Conservation (phyloP, 768 basidiomycete species). For the Sarcodon aspratus region DNA sequence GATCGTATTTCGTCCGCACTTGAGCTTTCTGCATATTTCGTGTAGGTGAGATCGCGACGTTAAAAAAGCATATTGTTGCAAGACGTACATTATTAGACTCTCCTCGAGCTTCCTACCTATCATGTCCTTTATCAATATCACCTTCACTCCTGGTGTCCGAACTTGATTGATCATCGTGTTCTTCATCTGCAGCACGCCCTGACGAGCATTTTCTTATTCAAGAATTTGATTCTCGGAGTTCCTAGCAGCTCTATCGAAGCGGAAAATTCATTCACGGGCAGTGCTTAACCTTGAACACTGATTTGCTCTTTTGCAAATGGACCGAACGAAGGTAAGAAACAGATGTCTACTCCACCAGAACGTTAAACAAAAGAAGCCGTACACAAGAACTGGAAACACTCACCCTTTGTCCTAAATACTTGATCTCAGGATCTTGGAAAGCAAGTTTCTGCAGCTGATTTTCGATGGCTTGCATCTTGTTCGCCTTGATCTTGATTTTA, state of each 20-base stretch:
- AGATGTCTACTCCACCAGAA: conserved; percentile 52
- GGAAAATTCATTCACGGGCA: conserved; percentile 78
- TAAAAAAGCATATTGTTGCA: neutral
- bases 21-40: conserved; percentile 19
- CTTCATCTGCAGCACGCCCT: conserved; percentile 3
- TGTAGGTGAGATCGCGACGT: neutral
- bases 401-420: conserved; percentile 91
- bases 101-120: conserved; percentile 14
- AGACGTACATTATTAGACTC: conserved; percentile 33
- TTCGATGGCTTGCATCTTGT: conserved; percentile 76
- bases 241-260: conserved; percentile 89
- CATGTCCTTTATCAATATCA: conserved; percentile 14
- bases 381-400: conserved; percentile 15
- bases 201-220: conserved; percentile 32
- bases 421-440: conserved; percentile 94
- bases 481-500: conserved; percentile 80
- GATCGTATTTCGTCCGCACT: conserved; percentile 89
- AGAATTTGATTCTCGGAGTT: conserved; percentile 89
- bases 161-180: conserved; percentile 8
- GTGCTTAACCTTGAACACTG: conserved; percentile 76
- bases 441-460: conserved; percentile 87
- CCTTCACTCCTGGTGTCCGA: conserved; percentile 17
- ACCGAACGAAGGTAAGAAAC: conserved; percentile 93
- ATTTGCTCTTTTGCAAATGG: conserved; percentile 88
- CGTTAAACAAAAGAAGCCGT: neutral